A percentile compares a stretch with the other conserved stretches of the same genome.
These are phyloP conservation scores for Trifolium repens DNA, from an alignment of 306 rosid genomes.

Conservation along the genomic window DNA sequence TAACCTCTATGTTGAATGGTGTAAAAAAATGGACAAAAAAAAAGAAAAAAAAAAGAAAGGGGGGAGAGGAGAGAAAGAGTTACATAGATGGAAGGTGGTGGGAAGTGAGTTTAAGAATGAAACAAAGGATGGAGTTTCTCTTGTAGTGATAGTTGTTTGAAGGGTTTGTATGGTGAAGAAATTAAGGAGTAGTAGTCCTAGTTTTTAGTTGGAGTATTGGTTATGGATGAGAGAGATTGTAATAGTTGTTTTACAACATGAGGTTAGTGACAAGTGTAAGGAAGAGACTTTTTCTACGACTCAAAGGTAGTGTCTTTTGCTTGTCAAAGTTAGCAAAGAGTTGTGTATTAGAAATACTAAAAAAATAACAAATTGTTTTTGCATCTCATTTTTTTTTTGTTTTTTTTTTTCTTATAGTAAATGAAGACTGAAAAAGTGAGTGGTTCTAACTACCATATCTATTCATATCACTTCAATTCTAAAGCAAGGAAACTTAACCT, in stretches of 20 bases:
- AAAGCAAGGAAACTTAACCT: slow-evolving; percentile 60
- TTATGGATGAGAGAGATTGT: slow-evolving; percentile 60
- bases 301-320: slow-evolving; percentile 62
- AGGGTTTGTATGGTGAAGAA: slow-evolving; percentile 61
- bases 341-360: slow-evolving; percentile 16
- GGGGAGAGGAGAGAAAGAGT: neutral
- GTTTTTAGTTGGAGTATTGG: slow-evolving; percentile 79
- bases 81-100: slow-evolving; percentile 4
- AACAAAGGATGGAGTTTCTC: slow-evolving; percentile 48
- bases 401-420: slow-evolving; percentile 11
- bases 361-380: slow-evolving; percentile 15
- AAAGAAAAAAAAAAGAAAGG: too few relatives aligned
- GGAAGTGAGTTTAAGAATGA: slow-evolving; percentile 37
- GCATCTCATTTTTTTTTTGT: neutral
- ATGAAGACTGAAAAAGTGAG: slow-evolving; percentile 48
- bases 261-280: slow-evolving; percentile 75
- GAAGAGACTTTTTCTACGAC: slow-evolving; percentile 74
- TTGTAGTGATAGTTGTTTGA: slow-evolving; percentile 59
- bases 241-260: slow-evolving; percentile 39
- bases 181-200: slow-evolving; percentile 60
- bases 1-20: slow-evolving; percentile 1
- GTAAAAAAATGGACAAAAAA: neutral
- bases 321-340: slow-evolving; percentile 45
- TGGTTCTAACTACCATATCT: slow-evolving; percentile 74
- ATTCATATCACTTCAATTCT: slow-evolving; percentile 70